A percentile compares a stretch with the other conserved stretches of the same genome.
Conservation (phyloP, 805 yeast genomes). For the Kodamaea sagamina region DNA sequence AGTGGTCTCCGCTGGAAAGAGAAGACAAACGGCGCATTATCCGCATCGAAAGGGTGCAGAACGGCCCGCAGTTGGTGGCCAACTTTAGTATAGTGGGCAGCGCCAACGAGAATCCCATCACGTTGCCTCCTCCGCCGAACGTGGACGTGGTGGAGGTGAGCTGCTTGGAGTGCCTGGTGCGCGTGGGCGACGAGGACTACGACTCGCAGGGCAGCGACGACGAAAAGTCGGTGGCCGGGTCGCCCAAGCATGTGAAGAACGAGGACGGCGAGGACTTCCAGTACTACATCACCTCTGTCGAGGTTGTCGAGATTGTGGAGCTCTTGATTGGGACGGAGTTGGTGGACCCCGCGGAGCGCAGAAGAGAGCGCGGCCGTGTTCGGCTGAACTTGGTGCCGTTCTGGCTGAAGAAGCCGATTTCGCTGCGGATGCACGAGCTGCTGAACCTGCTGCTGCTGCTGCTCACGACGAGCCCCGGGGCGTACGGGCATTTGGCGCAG, state of each 20-base stretch:
- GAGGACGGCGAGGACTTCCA: slow-evolving; percentile 32
- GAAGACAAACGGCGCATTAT: slow-evolving; percentile 57
- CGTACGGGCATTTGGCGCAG: slow-evolving; percentile 1
- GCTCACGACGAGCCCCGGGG: slow-evolving; percentile 4
- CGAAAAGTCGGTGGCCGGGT: slow-evolving; percentile 11
- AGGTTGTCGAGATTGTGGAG: slow-evolving; percentile 66
- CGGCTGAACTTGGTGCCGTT: slow-evolving; percentile 67
- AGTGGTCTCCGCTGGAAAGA: slow-evolving; percentile 50
- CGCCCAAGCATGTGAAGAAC: slow-evolving; percentile 16
- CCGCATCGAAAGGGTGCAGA: slow-evolving; percentile 56
- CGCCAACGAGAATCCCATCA: slow-evolving; percentile 48
- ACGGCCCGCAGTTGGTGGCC: slow-evolving; percentile 47
- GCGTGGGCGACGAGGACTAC: slow-evolving; percentile 33
- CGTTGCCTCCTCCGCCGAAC: slow-evolving; percentile 36
- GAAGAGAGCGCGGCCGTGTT: slow-evolving; percentile 66
- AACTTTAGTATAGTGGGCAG: slow-evolving; percentile 54
- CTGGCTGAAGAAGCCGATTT: slow-evolving; percentile 63
- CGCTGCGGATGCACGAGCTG: slow-evolving; percentile 42
- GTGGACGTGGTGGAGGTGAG: slow-evolving; percentile 57
- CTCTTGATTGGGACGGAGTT: slow-evolving; percentile 53
- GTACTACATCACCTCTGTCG: slow-evolving; percentile 64
- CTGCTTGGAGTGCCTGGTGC: slow-evolving; percentile 50
- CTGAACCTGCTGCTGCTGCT: slow-evolving; percentile 8
- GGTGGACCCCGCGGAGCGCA: slow-evolving; percentile 50
- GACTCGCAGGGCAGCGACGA: slow-evolving; percentile 28